Evolutionary conservation across 2,329 filamentous ascomycete species (phyloP).

Genomic region (Hymenoscyphus albidus): DNA sequence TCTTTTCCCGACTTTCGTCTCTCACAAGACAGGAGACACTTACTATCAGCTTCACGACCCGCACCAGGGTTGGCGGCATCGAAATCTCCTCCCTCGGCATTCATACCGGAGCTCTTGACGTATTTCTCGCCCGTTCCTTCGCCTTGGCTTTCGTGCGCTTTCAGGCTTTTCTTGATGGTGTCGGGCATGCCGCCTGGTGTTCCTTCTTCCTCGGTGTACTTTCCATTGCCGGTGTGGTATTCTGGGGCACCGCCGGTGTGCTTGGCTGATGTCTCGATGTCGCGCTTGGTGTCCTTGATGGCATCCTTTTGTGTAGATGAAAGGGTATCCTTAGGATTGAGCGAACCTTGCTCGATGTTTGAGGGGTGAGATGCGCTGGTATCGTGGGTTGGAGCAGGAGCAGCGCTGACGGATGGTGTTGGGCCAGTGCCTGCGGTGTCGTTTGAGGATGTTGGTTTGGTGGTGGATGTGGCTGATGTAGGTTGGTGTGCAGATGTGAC

Average conservation of each 20-base stretch:
- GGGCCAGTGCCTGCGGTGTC: conserved; percentile 15
- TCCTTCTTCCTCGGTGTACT: conserved; percentile 10
- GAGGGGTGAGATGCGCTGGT: conserved; percentile 13
- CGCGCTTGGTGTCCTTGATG: conserved; percentile 19
- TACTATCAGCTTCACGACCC: conserved; percentile 63
- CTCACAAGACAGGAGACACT: conserved; percentile 21
- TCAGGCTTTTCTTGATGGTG: conserved; percentile 15
- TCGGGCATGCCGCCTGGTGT: conserved; percentile 6
- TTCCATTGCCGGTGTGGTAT: not conserved
- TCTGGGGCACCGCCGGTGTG: not conserved
- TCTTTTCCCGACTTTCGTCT: not conserved
- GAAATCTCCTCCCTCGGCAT: conserved; percentile 64
- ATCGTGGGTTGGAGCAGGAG: conserved; percentile 4
- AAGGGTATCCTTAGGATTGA: conserved; percentile 33
- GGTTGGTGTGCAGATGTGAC: conserved; percentile 9
- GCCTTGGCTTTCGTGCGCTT: conserved; percentile 34
- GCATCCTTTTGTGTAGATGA: conserved; percentile 1
- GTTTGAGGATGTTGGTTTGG: conserved; percentile 11
- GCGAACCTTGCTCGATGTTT: conserved; percentile 38
- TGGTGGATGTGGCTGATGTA: conserved; percentile 15
- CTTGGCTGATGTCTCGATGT: conserved; percentile 12
- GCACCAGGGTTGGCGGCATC: conserved; percentile 62
- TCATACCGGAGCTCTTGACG: conserved; percentile 54
- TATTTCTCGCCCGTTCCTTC: conserved; percentile 54
- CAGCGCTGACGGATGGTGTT: conserved; percentile 24